These are phyloP conservation scores for Phialophora tarda DNA, from an alignment of 2,329 filamentous ascomycete genomes.

Conservation along the genomic window DNA sequence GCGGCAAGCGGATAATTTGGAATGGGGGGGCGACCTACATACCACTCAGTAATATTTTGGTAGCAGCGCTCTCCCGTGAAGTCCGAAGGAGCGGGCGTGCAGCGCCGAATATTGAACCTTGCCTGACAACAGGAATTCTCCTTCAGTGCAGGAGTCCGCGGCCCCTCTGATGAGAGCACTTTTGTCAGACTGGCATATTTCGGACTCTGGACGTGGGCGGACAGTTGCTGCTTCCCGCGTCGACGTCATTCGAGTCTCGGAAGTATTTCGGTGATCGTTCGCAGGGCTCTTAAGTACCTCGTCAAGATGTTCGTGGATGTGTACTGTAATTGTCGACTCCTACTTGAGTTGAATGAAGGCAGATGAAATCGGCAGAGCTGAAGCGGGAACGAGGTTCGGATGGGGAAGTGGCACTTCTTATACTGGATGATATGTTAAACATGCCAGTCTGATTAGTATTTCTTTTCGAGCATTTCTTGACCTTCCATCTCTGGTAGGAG, in stretches of 20 bases:
- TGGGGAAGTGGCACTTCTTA: not conserved
- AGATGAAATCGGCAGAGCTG: not conserved
- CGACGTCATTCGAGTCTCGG: not conserved
- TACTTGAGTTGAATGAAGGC: not conserved
- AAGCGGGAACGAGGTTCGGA: not conserved
- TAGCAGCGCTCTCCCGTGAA: not conserved
- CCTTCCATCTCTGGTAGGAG: conserved; percentile 3
- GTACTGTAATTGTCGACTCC: not conserved
- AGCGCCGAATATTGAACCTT: not conserved
- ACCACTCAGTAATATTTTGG: not conserved
- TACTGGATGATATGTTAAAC: not conserved
- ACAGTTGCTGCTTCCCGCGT: not conserved
- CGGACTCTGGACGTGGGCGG: no score
- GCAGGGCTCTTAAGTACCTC: not conserved
- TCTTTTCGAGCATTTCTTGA: not conserved
- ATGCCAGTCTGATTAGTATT: not conserved
- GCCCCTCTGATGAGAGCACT: no score
- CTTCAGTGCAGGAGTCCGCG: not conserved
- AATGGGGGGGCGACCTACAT: not conserved
- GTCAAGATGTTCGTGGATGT: no score
- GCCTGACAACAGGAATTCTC: not conserved
- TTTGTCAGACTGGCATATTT: not conserved
- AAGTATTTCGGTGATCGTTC: no score
- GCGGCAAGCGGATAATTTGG: not conserved
- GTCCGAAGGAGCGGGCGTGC: not conserved